Evolutionary conservation across 148 eudicot genomes (phyloP).

Genomic region (Oxyria digyna): DNA sequence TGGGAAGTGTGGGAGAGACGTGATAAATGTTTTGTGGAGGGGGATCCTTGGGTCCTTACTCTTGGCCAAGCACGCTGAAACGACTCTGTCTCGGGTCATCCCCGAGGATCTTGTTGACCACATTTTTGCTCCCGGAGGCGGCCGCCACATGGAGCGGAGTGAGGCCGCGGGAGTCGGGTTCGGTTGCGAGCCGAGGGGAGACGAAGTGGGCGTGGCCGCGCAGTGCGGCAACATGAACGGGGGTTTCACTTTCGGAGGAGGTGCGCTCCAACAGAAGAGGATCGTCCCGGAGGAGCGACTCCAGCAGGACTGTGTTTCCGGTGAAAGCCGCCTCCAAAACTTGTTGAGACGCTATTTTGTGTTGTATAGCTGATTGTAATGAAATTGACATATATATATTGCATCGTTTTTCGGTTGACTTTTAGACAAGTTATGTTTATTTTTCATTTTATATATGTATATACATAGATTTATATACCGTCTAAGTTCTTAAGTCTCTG

Average conservation of each 20-base stretch:
- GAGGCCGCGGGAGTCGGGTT: slow-evolving; percentile 20
- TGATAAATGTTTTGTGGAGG: too few relatives aligned
- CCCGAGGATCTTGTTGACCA: slow-evolving; percentile 14
- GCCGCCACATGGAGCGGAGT: slow-evolving; percentile 25
- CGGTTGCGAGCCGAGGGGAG: slow-evolving; percentile 13
- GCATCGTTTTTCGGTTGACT: too few relatives aligned
- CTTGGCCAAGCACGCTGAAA: neutral
- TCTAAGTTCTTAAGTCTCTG: too few relatives aligned
- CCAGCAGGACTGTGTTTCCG: slow-evolving; percentile 12
- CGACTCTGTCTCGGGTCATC: neutral
- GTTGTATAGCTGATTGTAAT: too few relatives aligned
- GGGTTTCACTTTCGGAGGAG: slow-evolving; percentile 11
- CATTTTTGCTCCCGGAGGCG: slow-evolving; percentile 14
- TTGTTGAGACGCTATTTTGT: too few relatives aligned
- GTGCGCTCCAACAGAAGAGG: slow-evolving; percentile 23
- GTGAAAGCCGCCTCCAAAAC: slow-evolving; percentile 19
- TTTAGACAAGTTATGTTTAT: too few relatives aligned
- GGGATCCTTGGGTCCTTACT: too few relatives aligned
- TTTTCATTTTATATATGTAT: too few relatives aligned
- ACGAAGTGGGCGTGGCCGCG: slow-evolving; percentile 21
- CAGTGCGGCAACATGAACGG: slow-evolving; percentile 20
- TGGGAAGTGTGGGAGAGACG: too few relatives aligned
- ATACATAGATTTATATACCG: too few relatives aligned
- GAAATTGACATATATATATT: too few relatives aligned
- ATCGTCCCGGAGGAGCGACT: slow-evolving; percentile 17